Percentiles rank a stretch among this genome's conserved stretches.
Conservation (phyloP, 73 alveolate genomes). For the Tetrahymena borealis region DNA sequence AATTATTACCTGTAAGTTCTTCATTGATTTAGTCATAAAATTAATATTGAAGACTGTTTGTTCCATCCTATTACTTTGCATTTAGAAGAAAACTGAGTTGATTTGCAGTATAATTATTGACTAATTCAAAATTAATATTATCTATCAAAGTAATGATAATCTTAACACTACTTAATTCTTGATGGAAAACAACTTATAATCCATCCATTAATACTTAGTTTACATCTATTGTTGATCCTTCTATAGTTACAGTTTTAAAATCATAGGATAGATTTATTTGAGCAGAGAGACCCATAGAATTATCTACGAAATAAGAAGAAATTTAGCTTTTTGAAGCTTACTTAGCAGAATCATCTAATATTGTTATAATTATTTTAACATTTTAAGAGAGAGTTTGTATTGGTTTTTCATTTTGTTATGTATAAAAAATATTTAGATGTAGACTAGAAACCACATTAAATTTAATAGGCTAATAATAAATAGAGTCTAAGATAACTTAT, state of each 20-base stretch:
- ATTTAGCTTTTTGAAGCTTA: too few species aligned
- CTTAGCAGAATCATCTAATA: neutral
- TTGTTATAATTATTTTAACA: neutral
- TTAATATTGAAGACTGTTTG: neutral
- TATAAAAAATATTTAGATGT: neutral
- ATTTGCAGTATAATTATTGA: neutral
- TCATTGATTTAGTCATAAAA: neutral
- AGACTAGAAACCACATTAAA: neutral
- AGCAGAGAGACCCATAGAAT: neutral
- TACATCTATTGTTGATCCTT: neutral
- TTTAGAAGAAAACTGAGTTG: neutral
- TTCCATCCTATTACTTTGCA: neutral
- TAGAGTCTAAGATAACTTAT: neutral
- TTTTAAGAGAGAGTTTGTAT: neutral
- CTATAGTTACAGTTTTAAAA: neutral
- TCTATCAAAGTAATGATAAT: neutral
- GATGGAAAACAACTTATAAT: neutral
- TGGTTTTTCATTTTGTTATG: neutral
- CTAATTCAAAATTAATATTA: neutral
- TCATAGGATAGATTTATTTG: neutral
- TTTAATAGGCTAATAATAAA: neutral
- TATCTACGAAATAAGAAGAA: neutral
- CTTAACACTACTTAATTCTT: neutral
- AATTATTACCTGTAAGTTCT: neutral
- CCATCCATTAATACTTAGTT: neutral